Percentiles rank a stretch among this genome's conserved stretches.
Evolutionary conservation across 2,329 filamentous ascomycete species (phyloP).

Genomic region (Leptosphaerulina australis): DNA sequence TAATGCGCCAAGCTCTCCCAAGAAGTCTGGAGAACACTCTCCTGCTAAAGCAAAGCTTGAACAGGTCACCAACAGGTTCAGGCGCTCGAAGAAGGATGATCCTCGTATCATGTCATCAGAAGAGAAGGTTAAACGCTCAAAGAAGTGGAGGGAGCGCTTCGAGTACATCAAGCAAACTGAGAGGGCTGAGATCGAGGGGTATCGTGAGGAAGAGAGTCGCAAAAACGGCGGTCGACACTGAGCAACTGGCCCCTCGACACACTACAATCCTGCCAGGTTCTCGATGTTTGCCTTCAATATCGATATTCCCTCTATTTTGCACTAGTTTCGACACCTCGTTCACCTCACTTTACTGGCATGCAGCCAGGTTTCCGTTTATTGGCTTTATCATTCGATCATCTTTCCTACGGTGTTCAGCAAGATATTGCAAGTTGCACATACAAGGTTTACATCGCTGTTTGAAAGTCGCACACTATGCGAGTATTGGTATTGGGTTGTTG

Average conservation of each 20-base stretch:
- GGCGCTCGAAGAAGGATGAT: slow-evolving; percentile 48
- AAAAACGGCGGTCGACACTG: slow-evolving; percentile 11
- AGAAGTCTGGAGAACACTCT: slow-evolving; percentile 48
- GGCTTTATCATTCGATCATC: neutral
- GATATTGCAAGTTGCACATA: neutral
- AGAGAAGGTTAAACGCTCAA: slow-evolving; percentile 43
- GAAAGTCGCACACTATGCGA: neutral
- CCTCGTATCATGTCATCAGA: slow-evolving; percentile 44
- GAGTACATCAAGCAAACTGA: slow-evolving; percentile 40
- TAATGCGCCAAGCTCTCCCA: slow-evolving; percentile 39
- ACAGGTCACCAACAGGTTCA: slow-evolving; percentile 54
- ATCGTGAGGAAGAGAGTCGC: slow-evolving; percentile 20
- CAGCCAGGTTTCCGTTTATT: neutral
- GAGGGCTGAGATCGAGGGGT: slow-evolving; percentile 35
- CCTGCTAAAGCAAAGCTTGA: slow-evolving; percentile 56
- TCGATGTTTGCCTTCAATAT: neutral
- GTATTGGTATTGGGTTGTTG: slow-evolving; percentile 11
- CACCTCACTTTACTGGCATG: neutral
- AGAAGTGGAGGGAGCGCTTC: slow-evolving; percentile 48
- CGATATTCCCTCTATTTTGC: neutral
- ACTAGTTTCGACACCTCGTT: neutral
- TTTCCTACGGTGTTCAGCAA: slow-evolving; percentile 1
- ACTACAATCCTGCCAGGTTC: neutral
- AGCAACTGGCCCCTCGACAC: neutral
- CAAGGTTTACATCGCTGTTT: neutral